Base-by-base conservation (phyloP, 257 asterid genomes). In the Cynanchum wilfordii region DNA sequence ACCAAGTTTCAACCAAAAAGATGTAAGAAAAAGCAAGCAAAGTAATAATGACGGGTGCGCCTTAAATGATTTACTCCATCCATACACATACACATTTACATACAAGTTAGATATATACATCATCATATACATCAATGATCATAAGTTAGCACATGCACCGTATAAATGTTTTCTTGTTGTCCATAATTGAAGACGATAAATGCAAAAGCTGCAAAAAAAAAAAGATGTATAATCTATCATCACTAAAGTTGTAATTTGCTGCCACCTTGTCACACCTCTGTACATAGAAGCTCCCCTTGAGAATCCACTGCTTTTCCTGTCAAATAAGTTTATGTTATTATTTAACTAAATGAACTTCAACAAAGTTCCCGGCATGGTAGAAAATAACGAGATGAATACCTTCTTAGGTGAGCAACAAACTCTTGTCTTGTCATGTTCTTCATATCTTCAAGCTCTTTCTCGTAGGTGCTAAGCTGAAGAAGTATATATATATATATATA, bases 281-380 rank as follows among this genome's bases (percentile, higher is more conserved):
- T 88, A 92, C 83, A 89, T 80, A 6, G 97, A 92, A 36, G 97
- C 96, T 7, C 97, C 97, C 79, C 97, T 86, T 47, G 97, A 92
- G 75, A 92, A 92, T 57, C 97, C 97, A 81, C 97, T 92, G 71
- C 97, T 92, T 76, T 84, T 92, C 87, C 97, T 89, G 87, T 64
- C 55, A 30, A 71, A 44, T 20, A 5, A 52, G 3, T 9, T 33
- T 36, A 54, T 12, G 44, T 54, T 11, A 69, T 27, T 6, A 4
- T 36, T 10, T 66, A 63, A 30, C 10, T 7, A 16, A 22, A 54
- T 51, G 17, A 71, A 59, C 30, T 24, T 59, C 66, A 12, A 10
- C 11, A 1, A 27, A 17, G 2, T 22, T 55, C 45, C 45, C 10
- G 10, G 45, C 45, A 7, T 7, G 45, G 8, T 3, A 25, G 36